Evolutionary conservation across 2,329 filamentous ascomycete genomes (phyloP).

Genomic region (Colletotrichum tropicale): DNA sequence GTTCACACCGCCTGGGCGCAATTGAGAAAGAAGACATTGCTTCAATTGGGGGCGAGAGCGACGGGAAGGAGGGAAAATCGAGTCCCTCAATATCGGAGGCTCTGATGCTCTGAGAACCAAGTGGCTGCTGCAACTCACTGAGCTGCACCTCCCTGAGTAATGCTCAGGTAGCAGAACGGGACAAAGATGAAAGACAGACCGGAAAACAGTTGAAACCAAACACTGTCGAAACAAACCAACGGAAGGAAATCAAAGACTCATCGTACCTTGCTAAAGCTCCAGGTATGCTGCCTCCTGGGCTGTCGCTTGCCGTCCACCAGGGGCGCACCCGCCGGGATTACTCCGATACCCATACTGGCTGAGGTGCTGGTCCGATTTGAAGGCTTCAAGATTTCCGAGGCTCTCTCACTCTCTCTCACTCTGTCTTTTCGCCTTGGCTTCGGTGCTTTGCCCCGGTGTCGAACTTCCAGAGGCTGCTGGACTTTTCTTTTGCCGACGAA

Average conservation of each 20-base stretch:
- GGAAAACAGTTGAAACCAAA: background rate
- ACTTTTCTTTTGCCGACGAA: background rate
- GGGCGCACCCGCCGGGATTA: constrained; percentile 12
- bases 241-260: background rate
- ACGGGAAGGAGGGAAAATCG: background rate
- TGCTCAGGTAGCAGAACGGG: background rate
- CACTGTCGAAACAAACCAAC: background rate
- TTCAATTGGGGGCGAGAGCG: background rate
- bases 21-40: background rate
- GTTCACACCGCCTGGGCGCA: constrained; percentile 13
- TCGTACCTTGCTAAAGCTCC: constrained; percentile 45
- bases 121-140: background rate
- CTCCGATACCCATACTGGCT: constrained; percentile 17
- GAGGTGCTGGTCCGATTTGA: background rate
- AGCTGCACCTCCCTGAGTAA: background rate
- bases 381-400: background rate
- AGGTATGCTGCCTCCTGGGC: constrained; percentile 40
- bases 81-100: background rate
- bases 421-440: too few species aligned
- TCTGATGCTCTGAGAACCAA: background rate
- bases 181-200: background rate
- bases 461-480: background rate
- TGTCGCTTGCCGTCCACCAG: constrained; percentile 4
- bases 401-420: too few species aligned
- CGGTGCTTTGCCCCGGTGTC: background rate